Evolutionary conservation across 805 yeast genomes (phyloP).

Genomic region (Cyberlindnera bimundalis): DNA sequence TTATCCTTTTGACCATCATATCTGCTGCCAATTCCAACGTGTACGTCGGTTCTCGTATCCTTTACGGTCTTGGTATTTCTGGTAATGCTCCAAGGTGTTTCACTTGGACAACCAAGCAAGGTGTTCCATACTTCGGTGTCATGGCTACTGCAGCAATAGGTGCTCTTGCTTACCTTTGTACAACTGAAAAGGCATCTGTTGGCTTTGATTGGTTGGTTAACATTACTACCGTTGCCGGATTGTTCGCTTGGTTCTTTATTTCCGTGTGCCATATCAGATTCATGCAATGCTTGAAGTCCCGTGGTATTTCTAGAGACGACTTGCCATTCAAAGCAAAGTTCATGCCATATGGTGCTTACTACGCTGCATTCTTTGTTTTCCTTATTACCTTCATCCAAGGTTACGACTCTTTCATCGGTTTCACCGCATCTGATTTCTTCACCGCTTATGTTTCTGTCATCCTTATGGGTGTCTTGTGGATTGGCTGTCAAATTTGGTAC

Average conservation of each 20-base stretch:
- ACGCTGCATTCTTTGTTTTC: slow-evolving; percentile 51
- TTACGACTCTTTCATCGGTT: slow-evolving; percentile 55
- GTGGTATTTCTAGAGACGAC: slow-evolving; percentile 63
- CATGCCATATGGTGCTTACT: slow-evolving; percentile 68
- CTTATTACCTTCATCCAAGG: slow-evolving; percentile 72
- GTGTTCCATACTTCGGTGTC: slow-evolving; percentile 63
- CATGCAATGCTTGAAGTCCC: slow-evolving; percentile 57
- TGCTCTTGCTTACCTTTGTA: slow-evolving; percentile 55
- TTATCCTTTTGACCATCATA: slow-evolving; percentile 58
- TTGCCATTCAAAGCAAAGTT: slow-evolving; percentile 70
- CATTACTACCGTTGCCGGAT: slow-evolving; percentile 72
- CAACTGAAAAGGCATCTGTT: slow-evolving; percentile 46
- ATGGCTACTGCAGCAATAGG: slow-evolving; percentile 58
- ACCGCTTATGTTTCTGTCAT: slow-evolving; percentile 74
- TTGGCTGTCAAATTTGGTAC: slow-evolving; percentile 51
- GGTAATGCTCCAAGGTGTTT: slow-evolving; percentile 58
- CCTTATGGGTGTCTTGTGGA: slow-evolving; percentile 53
- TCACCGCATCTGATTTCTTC: slow-evolving; percentile 57
- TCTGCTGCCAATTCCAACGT: slow-evolving; percentile 79
- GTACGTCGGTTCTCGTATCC: slow-evolving; percentile 67
- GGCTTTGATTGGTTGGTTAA: slow-evolving; percentile 73
- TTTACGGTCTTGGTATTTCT: slow-evolving; percentile 59
- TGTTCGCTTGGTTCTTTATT: slow-evolving; percentile 69
- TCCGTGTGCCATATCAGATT: slow-evolving; percentile 68
- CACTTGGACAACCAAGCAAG: slow-evolving; percentile 45